These are phyloP conservation scores for Magnaporthiopsis rhizophila DNA, from an alignment of 2,329 filamentous ascomycete genomes.

Conservation along the genomic window DNA sequence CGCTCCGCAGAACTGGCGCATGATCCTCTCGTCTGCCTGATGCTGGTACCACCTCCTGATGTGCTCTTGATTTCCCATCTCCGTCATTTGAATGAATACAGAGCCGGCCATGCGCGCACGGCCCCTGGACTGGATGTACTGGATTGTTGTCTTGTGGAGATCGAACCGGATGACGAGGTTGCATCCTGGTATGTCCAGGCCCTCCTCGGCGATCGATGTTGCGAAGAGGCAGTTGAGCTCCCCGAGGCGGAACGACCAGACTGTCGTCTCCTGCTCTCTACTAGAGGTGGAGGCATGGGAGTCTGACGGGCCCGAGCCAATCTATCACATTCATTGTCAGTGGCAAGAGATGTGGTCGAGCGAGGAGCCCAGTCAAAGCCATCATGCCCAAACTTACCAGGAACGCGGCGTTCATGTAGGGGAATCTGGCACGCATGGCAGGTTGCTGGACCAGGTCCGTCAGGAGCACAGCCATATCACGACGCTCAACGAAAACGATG, in stretches of 20 bases:
- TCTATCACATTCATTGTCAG: neutral
- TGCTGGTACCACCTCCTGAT: slow-evolving; percentile 48
- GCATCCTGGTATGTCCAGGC: slow-evolving; percentile 60
- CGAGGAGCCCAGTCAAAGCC: neutral
- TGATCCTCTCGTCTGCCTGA: slow-evolving; percentile 48
- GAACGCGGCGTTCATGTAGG: slow-evolving; percentile 1
- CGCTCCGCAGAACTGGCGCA: slow-evolving; percentile 68
- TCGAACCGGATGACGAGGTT: slow-evolving; percentile 71
- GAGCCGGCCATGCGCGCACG: slow-evolving; percentile 73
- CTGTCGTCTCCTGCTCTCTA: slow-evolving; percentile 63
- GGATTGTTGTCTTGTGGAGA: slow-evolving; percentile 80
- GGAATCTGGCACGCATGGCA: neutral
- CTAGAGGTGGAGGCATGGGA: slow-evolving; percentile 10
- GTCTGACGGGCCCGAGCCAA: slow-evolving; percentile 12
- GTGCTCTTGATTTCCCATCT: slow-evolving; percentile 59
- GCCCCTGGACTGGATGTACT: slow-evolving; percentile 89
- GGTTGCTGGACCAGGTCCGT: slow-evolving; percentile 1
- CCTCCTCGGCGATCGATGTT: slow-evolving; percentile 60
- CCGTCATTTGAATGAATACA: slow-evolving; percentile 77
- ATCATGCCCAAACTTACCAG: neutral
- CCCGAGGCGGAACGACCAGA: slow-evolving; percentile 56
- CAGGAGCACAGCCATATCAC: slow-evolving; percentile 2
- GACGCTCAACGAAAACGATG: slow-evolving; percentile 7
- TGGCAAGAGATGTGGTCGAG: neutral
- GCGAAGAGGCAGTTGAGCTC: slow-evolving; percentile 57